These are phyloP conservation scores for Sechiopsis laciniata DNA, from an alignment of 306 rosid species.

Conservation along the genomic window DNA sequence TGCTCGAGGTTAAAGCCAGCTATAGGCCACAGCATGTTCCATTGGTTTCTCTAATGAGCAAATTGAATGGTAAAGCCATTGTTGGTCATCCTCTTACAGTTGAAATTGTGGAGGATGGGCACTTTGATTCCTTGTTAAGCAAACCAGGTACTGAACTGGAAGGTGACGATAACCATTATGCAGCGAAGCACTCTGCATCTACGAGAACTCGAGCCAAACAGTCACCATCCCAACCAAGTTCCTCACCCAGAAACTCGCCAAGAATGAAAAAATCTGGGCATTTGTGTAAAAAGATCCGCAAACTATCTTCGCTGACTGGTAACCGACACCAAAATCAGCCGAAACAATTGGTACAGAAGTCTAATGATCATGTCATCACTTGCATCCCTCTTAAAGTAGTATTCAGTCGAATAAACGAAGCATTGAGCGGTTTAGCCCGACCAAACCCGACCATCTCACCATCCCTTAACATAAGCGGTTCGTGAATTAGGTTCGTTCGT, in stretches of 20 bases:
- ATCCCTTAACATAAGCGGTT: constrained; percentile 27
- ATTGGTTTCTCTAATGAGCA: constrained; percentile 88
- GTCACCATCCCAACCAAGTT: constrained; percentile 20
- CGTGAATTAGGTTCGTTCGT: constrained; percentile 11
- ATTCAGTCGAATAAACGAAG: constrained; percentile 92
- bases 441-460: constrained; percentile 29
- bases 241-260: constrained; percentile 41
- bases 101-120: constrained; percentile 63
- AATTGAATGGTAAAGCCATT: constrained; percentile 81
- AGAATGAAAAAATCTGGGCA: constrained; percentile 56
- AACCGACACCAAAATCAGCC: constrained; percentile 53
- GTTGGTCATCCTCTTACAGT: constrained; percentile 86
- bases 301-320: constrained; percentile 73
- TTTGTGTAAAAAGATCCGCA: constrained; percentile 66
- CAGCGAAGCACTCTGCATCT: constrained; percentile 29
- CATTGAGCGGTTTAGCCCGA: constrained; percentile 58
- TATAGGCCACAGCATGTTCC: constrained; percentile 88
- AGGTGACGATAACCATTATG: constrained; percentile 28
- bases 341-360: constrained; percentile 44
- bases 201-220: constrained; percentile 42
- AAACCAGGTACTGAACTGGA: constrained; percentile 29
- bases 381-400: constrained; percentile 83
- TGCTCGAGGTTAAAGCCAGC: constrained; percentile 77
- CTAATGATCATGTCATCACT: constrained; percentile 58
- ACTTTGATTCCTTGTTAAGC: constrained; percentile 38